phyloP scores from a whole-genome alignment of 352 stramenopile genomes.

The Pythium aphanidermatum region DNA sequence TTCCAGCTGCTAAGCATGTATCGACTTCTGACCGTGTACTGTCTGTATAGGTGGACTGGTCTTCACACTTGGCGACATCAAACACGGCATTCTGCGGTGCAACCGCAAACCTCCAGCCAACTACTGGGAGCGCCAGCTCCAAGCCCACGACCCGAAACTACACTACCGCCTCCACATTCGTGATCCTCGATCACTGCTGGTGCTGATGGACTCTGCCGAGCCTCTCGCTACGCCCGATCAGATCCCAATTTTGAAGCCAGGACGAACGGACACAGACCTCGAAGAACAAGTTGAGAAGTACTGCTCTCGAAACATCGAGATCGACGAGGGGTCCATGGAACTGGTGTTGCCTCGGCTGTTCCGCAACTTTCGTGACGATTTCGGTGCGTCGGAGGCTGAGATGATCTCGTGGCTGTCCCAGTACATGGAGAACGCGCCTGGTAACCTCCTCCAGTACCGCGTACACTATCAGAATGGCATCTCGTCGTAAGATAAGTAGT shows the following conservation, averaged over 20 bases:
- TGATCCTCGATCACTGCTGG: conserved; percentile 74
- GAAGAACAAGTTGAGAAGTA: conserved; percentile 80
- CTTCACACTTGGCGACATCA: conserved; percentile 82
- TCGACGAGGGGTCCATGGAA: conserved; percentile 47
- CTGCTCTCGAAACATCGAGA: conserved; percentile 53
- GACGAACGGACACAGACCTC: conserved; percentile 78
- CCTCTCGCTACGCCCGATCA: conserved; percentile 49
- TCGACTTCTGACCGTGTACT: too few species aligned
- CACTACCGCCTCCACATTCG: conserved; percentile 84
- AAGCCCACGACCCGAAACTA: conserved; percentile 75
- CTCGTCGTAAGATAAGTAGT: conserved; percentile 63
- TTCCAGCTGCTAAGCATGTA: too few species aligned
- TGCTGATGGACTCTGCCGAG: conserved; percentile 73
- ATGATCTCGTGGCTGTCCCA: conserved; percentile 83
- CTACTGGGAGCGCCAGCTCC: conserved; percentile 82
- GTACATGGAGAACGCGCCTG: conserved; percentile 73
- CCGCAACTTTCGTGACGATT: conserved; percentile 82
- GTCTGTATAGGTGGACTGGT: conserved; percentile 41
- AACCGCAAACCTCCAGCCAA: conserved; percentile 85
- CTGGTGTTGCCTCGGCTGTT: conserved; percentile 71
- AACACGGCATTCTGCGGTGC: conserved; percentile 83
- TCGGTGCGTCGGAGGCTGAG: conserved; percentile 74
- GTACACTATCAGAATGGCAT: conserved; percentile 68
- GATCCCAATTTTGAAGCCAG: conserved; percentile 73
- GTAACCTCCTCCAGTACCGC: conserved; percentile 70